Conservation (phyloP, 805 yeast genomes). For the Candida silvicultrix region DNA sequence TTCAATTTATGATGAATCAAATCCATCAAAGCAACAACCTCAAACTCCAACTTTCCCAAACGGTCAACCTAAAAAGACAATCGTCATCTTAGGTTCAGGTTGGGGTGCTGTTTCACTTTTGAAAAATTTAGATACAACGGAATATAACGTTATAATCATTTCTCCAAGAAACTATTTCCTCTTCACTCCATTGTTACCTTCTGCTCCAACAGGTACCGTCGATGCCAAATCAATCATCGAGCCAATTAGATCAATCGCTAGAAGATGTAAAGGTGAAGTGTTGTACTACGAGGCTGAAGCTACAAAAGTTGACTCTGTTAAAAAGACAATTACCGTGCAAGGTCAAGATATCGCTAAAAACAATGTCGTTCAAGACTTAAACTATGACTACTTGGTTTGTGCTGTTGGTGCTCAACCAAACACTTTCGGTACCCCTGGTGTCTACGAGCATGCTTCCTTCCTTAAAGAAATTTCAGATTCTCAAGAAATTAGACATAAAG, state of each 20-base stretch:
- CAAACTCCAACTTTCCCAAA: constrained; percentile 49
- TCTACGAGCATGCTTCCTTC: constrained; percentile 79
- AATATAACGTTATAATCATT: constrained; percentile 83
- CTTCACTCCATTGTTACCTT: constrained; percentile 93
- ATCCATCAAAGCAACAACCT: constrained; percentile 54
- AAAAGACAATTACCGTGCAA: constrained; percentile 57
- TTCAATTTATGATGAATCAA: constrained; percentile 54
- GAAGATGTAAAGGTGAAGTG: constrained; percentile 73
- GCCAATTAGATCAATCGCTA: constrained; percentile 83
- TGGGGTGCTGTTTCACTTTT: constrained; percentile 91
- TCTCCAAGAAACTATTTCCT: constrained; percentile 94
- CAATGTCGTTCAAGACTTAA: constrained; percentile 37
- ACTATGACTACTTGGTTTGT: constrained; percentile 78
- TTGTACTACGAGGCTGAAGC: constrained; percentile 88
- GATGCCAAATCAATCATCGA: constrained; percentile 89
- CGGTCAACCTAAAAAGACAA: constrained; percentile 35
- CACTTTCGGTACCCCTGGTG: constrained; percentile 94
- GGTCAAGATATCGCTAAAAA: constrained; percentile 43
- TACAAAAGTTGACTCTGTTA: constrained; percentile 67
- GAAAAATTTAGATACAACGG: constrained; percentile 77
- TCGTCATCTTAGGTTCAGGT: constrained; percentile 80
- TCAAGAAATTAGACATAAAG: constrained; percentile 69
- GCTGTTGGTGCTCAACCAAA: constrained; percentile 96
- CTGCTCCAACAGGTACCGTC: constrained; percentile 91
- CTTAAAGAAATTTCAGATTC: constrained; percentile 89